Percentiles rank a stretch among this genome's conserved stretches.
phyloP scores from a whole-genome alignment of 2,329 filamentous ascomycete species.

The Alternaria sp. region DNA sequence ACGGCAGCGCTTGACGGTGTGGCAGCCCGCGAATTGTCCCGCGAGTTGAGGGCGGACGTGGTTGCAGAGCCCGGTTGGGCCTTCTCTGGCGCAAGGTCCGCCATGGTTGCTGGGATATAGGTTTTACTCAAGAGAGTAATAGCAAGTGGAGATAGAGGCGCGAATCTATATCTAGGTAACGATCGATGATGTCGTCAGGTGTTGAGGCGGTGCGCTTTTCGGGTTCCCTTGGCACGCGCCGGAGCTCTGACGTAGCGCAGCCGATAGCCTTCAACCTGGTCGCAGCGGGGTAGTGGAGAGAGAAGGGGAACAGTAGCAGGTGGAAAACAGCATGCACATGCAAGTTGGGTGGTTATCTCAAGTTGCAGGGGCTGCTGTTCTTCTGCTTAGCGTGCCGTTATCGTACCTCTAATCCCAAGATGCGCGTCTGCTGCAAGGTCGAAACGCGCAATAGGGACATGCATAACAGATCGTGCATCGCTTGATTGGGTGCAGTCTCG shows the following conservation, averaged over 20 bases:
- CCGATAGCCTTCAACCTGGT: slow-evolving; percentile 19
- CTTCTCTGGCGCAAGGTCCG: slow-evolving; percentile 39
- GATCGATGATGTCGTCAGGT: slow-evolving; percentile 14
- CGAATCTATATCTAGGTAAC: neutral
- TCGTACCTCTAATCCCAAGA: slow-evolving; percentile 20
- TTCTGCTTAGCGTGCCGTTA: slow-evolving; percentile 29
- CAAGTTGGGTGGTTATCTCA: neutral
- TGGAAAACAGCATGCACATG: neutral
- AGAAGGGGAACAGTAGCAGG: neutral
- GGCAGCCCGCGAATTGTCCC: slow-evolving; percentile 44
- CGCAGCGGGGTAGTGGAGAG: slow-evolving; percentile 10
- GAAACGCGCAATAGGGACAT: slow-evolving; percentile 29
- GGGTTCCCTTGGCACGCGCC: slow-evolving; percentile 12
- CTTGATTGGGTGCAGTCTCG: slow-evolving; percentile 35
- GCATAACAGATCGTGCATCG: slow-evolving; percentile 31
- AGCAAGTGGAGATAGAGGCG: neutral
- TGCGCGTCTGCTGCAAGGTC: slow-evolving; percentile 26
- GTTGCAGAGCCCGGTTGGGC: slow-evolving; percentile 34
- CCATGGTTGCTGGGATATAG: slow-evolving; percentile 29
- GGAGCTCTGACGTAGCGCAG: slow-evolving; percentile 31
- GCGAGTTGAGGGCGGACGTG: slow-evolving; percentile 41
- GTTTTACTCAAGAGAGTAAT: slow-evolving; percentile 6
- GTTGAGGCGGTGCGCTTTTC: slow-evolving; percentile 24
- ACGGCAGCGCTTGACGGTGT: slow-evolving; percentile 42
- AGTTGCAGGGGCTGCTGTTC: slow-evolving; percentile 10